Evolutionary conservation across 371 early-diverging fungal genomes (phyloP), one percentile per base, ranked within the genome.

Genomic region (Mortierella sp.): DNA sequence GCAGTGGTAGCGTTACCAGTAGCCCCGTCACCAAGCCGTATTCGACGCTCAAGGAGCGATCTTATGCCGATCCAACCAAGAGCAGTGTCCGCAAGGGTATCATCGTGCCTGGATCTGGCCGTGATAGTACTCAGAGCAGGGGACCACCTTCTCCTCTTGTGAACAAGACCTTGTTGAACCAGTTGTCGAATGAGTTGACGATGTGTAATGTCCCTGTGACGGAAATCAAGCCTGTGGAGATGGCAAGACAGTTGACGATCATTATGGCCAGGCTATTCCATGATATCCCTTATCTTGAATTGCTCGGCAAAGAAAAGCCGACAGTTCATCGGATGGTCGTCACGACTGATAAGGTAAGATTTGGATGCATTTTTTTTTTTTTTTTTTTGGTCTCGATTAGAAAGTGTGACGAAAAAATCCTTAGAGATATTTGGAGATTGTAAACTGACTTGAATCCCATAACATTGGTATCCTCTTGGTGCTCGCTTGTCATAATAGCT

Each of bases 211-310:
- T 93, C 57, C 89, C 86, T 28, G 82, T 97, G 29, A 70, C 89
- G 26, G 96, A 97, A 51, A 84, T 96, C 19, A 95, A 96, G 72
- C 91, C 97, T 1, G 70, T 94, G 23, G 98, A 98, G 77, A 48
- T 97, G 28, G 97, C 97, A 0, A 84, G 98, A 7, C 97, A 98
- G 81, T 74, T 97, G 61, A 95, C 95, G 1, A 76, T 97, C 50
- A 87, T 95, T 66, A 93, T 95, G 68, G 90, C 87, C n/a, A 88
- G 88, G 62, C 62, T 93, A 19, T 96, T 91, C 74, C 83, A 81
- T 71, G 86, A 86, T 44, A 93, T 97, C 64, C 87, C 89, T 16
- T 91, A 93, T 26, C 82, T 89, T 57, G 97, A 97, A 81, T 89
- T 93, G 53, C 80, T 97, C 43, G 87, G 87, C 64, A 94, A 96